Evolutionary conservation across 2,329 filamentous ascomycete genomes (phyloP), one percentile per base, ranked within the genome.

Genomic region (Penicillium olsonii): DNA sequence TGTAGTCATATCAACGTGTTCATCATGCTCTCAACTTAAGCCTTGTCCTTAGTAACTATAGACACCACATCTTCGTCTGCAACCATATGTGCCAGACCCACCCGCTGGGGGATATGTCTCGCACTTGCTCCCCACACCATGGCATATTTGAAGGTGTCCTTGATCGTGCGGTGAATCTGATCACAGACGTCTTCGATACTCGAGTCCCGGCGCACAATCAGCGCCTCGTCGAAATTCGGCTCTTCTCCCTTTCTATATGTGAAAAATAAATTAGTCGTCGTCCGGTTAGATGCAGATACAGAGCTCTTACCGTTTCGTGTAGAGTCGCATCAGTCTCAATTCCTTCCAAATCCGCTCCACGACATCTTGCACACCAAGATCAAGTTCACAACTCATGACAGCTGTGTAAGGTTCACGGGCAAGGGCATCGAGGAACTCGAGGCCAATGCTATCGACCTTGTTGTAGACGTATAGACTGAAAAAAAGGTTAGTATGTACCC

Each of bases 91-190:
- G 83, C 78, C 64, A 99, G 72, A 1, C 94, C 95, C 31, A 96
- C 92, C 55, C 94, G 80, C 78, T 99, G 94, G 29, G 95, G 94
- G 29, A 97, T 80, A 77, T 99, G 95, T 64, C 90, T 85, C 29
- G 94, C 94, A 72, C 92, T 97, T 15, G 92, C 92, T 4, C 94
- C 94, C 95, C 95, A 99, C 0, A 99, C 94, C 59, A 97, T 75
- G 3, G 94, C 95, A 75, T 97, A 96, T 78, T 97, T 99, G 81
- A 97, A 99, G 4, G 91, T 96, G 56, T 99, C 95, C 82, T 97
- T 99, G 59, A 99, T 77, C 20, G 85, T 94, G 54, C 94, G 81
- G 75, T 99, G 94, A 60, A 99, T 88, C 63, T 90, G 85, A 72
- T 99, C 94, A 72, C 94, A 99, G 9, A 99, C 94, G 71, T 99